These are phyloP conservation scores for Pestalotiopsis sp. DNA, from an alignment of 2,329 filamentous ascomycete genomes.

Conservation along the genomic window DNA sequence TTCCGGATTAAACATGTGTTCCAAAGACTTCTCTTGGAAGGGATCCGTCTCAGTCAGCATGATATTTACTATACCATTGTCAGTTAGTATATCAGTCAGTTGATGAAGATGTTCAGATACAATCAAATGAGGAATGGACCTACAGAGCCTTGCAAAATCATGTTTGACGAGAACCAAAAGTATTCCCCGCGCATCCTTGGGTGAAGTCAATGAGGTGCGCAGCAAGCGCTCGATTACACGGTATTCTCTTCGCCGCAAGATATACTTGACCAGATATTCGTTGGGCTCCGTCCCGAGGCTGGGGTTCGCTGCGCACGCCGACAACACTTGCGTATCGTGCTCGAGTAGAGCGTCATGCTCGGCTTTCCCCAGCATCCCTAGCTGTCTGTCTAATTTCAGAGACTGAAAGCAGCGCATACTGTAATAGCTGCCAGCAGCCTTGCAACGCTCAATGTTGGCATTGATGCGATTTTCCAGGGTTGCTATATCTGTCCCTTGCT, in stretches of 20 bases:
- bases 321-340: neutral
- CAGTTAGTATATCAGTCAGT: neutral
- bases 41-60: neutral
- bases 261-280: neutral
- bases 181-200: neutral
- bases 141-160: neutral
- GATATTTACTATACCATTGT: neutral
- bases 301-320: neutral
- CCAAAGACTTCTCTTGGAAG: neutral
- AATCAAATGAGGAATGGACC: neutral
- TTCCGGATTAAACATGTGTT: neutral
- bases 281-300: neutral
- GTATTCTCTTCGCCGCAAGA: neutral
- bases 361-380: neutral
- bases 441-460: neutral
- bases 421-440: neutral
- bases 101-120: neutral
- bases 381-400: neutral
- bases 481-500: neutral
- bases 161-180: neutral
- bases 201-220: neutral
- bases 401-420: neutral
- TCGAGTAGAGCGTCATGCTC: neutral
- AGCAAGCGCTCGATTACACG: neutral
- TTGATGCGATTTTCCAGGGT: neutral